Conservation (phyloP, 2,329 filamentous ascomycete genomes). For the Aureobasidium sp. region DNA sequence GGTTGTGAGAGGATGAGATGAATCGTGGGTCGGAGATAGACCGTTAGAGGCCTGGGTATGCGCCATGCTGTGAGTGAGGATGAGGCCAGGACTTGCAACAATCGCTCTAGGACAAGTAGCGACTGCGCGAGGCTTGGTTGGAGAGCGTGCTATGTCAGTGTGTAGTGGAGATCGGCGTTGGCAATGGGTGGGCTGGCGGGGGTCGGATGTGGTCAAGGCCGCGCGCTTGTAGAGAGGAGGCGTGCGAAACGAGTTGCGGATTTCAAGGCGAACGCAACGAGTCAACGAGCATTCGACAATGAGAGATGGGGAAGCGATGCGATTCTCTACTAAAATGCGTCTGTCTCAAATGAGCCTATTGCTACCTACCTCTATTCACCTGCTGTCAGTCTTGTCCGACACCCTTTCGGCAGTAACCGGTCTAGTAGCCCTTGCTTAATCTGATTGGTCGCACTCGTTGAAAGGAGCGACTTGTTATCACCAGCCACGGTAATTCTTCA, state of each 20-base stretch:
- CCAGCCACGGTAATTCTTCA: neutral
- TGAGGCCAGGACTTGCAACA: constrained; percentile 15
- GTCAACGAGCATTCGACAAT: constrained; percentile 1
- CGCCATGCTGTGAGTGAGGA: constrained; percentile 25
- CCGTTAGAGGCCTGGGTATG: constrained; percentile 16
- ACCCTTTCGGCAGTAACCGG: constrained; percentile 6
- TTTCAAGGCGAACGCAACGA: neutral
- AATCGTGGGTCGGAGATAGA: constrained; percentile 19
- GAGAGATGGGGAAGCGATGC: neutral
- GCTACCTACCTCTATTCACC: neutral
- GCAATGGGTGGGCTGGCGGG: constrained; percentile 4
- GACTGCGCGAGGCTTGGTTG: neutral
- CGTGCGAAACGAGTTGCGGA: neutral
- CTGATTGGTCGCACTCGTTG: neutral
- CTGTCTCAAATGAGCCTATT: constrained; percentile 1
- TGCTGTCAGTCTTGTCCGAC: neutral
- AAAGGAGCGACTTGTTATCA: neutral
- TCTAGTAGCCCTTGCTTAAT: neutral
- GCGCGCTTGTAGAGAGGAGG: neutral
- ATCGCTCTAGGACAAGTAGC: neutral
- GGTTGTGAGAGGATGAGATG: constrained; percentile 32
- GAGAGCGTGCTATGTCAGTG: constrained; percentile 2
- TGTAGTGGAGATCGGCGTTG: constrained; percentile 5
- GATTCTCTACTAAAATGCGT: neutral
- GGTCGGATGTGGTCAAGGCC: neutral